Evolutionary conservation across 805 yeast species (phyloP), one percentile per base, ranked within the genome.

Genomic region (Monosporozyma servazzii): DNA sequence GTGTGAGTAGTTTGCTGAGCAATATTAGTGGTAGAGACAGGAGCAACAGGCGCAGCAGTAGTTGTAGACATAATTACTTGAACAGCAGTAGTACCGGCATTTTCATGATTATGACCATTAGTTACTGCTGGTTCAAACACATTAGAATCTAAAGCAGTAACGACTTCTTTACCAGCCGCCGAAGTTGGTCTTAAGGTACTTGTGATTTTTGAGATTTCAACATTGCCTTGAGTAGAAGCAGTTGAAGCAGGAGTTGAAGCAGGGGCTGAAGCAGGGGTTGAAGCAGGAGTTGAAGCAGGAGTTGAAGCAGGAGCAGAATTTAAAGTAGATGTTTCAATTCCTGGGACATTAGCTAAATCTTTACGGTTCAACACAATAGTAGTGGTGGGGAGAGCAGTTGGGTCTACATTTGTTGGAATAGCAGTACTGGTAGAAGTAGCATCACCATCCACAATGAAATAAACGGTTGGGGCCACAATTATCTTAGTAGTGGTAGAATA

Each of bases 381-480:
- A 4, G 74, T 66, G 9, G 73, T 58, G 49, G 75, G 69, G 40
- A 60, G 58, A 48, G 67, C 66, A 45, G 67, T 60, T 20, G 71
- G 56, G 43, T 63, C 59, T n/a, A 70, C 66, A 44, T 69, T 68
- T 15, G 61, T 58, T 18, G 71, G 69, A 46, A 62, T 54, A 39
- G 62, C 52, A 29, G 76, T 70, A 48, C 70, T 65, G 3, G 76
- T 68, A 47, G 69, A 61, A 11, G 77, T 62, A 15, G 66, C 62
- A 46, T 68, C 66, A 52, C 70, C 68, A 49, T 70, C 64, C 30
- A 73, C 64, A 30, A 71, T 57, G 43, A 65, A 64, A 54, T 71
- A 66, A 17, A 72, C 75, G 13, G 75, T 68, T 53, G 75, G 74
- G 13, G 75, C 75, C 41, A 71, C 63, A 27, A 62, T 64, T 10